Evolutionary conservation across 179 eudicot species (phyloP), one percentile per base, ranked within the genome.

Genomic region (Vitellaria paradoxa): DNA sequence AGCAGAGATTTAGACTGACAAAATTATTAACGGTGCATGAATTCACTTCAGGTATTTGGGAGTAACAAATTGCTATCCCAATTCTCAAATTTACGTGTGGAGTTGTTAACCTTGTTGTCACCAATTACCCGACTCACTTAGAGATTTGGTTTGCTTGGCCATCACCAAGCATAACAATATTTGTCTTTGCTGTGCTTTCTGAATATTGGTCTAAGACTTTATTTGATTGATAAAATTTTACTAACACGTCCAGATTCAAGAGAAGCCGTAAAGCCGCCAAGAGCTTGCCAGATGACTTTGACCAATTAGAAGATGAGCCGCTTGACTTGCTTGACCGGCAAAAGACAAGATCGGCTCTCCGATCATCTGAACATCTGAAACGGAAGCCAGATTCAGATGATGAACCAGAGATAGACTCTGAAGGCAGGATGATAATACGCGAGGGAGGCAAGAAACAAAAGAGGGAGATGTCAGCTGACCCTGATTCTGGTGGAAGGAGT

Each of bases 311-410:
- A 70, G 92, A 87, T 60, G 98, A 93, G 82, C 99, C 99, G 11
- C 96, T 96, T 15, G 94, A 96, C 83, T 88, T 96, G 82, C 94
- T 96, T 37, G 99, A 91, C 81, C 88, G 87, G 71, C 83, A 79
- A 42, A 92, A 86, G 79, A 96, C 95, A 21, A 91, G 98, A 74
- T 76, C 90, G 53, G 85, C 96, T 49, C 93, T 96, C 74, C 91
- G 88, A 64, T 89, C 97, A n/a, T 83, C 90, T 17, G 83, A 84
- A 1, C 73, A 68, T 72, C 66, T 74, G 45, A 87, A 89, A 70
- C 75, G 87, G 82, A 88, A 87, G 81, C 68, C 75, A 50, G 94
- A 88, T 56, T 84, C 90, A 0, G 92, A 91, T 65, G 97, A 93
- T 42, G 97, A 91, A 74, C 82, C 83, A 45, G 93, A 87, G 81